A percentile compares a stretch with the other conserved stretches of the same genome.
These are phyloP conservation scores for Aspergillus ochraceus DNA, from an alignment of 2,329 filamentous ascomycete species.

Conservation along the genomic window DNA sequence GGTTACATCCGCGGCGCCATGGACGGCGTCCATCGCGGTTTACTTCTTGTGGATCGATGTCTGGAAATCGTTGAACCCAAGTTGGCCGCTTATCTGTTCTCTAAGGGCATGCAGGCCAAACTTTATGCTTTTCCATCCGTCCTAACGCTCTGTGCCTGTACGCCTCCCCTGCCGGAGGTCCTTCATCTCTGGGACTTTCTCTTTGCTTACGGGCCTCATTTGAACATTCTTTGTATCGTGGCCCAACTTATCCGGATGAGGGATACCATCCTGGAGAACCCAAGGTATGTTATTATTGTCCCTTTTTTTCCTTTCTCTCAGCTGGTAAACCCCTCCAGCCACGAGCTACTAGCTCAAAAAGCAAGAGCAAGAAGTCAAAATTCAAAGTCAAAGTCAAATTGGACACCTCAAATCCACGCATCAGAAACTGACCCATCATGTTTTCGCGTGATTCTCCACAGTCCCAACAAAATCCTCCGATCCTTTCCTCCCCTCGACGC, in stretches of 20 bases:
- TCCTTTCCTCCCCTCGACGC: constrained; percentile 83
- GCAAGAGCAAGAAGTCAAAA: not conserved
- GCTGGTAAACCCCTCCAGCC: not conserved
- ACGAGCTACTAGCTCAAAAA: not conserved
- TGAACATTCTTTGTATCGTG: constrained; percentile 96
- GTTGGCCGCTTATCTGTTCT: constrained; percentile 77
- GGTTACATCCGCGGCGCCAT: constrained; percentile 94
- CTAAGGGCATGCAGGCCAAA: constrained; percentile 85
- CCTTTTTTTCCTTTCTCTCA: not conserved
- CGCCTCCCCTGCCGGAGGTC: constrained; percentile 90
- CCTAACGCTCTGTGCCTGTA: constrained; percentile 91
- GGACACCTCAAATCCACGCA: not conserved
- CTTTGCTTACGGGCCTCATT: constrained; percentile 89
- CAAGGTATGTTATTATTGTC: constrained; percentile 60
- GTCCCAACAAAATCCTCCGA: constrained; percentile 88
- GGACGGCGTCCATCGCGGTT: constrained; percentile 92
- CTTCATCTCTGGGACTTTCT: constrained; percentile 94
- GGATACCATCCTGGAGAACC: constrained; percentile 76
- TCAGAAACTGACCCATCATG: constrained; percentile 13
- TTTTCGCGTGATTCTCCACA: constrained; percentile 39
- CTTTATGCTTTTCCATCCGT: constrained; percentile 97
- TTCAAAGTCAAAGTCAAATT: not conserved
- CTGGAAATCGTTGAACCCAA: constrained; percentile 88
- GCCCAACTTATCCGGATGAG: constrained; percentile 89
- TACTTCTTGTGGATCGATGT: constrained; percentile 88